Conservation (phyloP, 148 eudicot genomes). For the Arbutus unedo region DNA sequence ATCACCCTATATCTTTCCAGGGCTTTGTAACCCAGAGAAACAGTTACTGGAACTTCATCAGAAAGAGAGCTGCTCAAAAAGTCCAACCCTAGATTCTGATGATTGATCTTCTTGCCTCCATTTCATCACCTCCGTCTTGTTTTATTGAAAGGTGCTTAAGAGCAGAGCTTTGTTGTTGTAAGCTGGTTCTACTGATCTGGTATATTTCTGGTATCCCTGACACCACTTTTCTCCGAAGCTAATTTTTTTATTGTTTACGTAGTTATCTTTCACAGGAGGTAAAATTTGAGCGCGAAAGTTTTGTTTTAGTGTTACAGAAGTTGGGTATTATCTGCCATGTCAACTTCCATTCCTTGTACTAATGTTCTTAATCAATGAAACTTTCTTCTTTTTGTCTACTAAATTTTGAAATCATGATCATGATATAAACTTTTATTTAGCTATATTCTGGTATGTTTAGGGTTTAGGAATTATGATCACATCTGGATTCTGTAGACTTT, state of each 20-base stretch:
- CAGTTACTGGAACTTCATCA: conserved; percentile 80
- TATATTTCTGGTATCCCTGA: not conserved
- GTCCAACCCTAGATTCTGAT: conserved; percentile 43
- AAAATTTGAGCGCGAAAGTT: not conserved
- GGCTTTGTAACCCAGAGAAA: conserved; percentile 84
- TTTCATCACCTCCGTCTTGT: not conserved
- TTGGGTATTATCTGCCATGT: not conserved
- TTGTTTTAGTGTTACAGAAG: not conserved
- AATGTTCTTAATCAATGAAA: not conserved
- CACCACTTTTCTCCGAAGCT: not conserved
- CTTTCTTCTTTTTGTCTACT: not conserved
- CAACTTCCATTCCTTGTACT: not conserved
- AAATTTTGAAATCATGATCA: not conserved
- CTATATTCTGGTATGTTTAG: not conserved
- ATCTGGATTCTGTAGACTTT: no score
- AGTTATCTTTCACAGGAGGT: not conserved
- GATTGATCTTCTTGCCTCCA: conserved; percentile 23
- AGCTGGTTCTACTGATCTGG: not conserved
- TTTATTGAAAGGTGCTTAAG: not conserved
- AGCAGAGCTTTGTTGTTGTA: conserved; percentile 12
- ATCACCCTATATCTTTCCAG: conserved; percentile 27
- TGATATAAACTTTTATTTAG: not conserved
- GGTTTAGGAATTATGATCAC: not conserved
- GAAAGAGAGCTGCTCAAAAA: conserved; percentile 62
- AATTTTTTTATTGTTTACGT: not conserved